Percentiles rank a stretch among this genome's conserved stretches.
phyloP scores from a whole-genome alignment of 225 moss, liverwort and hornwort genomes.

The Sphagnum tenellum region DNA sequence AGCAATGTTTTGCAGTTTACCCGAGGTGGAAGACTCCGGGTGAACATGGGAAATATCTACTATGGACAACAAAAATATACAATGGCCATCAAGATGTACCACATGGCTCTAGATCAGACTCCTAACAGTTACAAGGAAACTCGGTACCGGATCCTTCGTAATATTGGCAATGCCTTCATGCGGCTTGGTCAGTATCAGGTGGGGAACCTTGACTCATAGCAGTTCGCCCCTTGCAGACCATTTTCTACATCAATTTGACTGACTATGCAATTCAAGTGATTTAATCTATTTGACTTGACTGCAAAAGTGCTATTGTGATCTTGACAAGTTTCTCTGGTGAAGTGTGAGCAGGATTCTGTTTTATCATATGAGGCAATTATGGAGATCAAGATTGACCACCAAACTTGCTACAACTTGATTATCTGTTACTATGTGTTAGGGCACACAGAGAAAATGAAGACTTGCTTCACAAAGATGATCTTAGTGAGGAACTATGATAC shows the following conservation, averaged over 20 bases:
- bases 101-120: slow-evolving; percentile 78
- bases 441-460: slow-evolving; percentile 67
- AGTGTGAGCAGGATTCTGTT: slow-evolving; percentile 59
- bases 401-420: slow-evolving; percentile 74
- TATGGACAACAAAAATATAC: slow-evolving; percentile 74
- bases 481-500: slow-evolving; percentile 69
- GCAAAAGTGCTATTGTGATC: not conserved
- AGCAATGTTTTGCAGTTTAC: slow-evolving; percentile 39
- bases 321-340: slow-evolving; percentile 1
- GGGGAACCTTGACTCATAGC: no score
- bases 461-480: slow-evolving; percentile 81
- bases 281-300: not conserved
- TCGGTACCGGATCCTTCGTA: slow-evolving; percentile 61
- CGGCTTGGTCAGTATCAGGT: slow-evolving; percentile 95
- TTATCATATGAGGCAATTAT: slow-evolving; percentile 61
- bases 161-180: slow-evolving; percentile 86
- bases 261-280: not conserved
- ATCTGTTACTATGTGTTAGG: slow-evolving; percentile 66
- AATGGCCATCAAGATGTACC: slow-evolving; percentile 81
- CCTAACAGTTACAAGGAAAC: slow-evolving; percentile 78
- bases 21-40: slow-evolving; percentile 63
- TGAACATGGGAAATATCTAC: slow-evolving; percentile 95
- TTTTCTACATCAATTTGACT: not conserved
- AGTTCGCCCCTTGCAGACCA: no score
- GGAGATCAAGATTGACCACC: slow-evolving; percentile 86